Conservation (phyloP, 805 yeast genomes). For the Wickerhamiella australiensis region DNA sequence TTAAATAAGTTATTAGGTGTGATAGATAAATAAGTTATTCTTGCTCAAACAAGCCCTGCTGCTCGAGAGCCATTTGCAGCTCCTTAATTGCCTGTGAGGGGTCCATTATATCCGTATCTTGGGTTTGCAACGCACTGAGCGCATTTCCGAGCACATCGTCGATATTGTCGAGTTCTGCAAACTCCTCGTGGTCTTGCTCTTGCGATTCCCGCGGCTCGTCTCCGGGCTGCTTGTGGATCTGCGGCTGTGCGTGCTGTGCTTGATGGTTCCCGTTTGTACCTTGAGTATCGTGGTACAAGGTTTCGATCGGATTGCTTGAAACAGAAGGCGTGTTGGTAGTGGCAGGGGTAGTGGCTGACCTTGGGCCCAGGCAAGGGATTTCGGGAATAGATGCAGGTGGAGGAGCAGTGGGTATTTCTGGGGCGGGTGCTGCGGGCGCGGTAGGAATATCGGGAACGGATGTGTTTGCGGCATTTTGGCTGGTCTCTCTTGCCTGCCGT, state of each 20-base stretch:
- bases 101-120: not conserved
- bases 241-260: not conserved
- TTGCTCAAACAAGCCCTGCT: constrained; percentile 5
- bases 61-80: constrained; percentile 8
- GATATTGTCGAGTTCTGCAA: constrained; percentile 3
- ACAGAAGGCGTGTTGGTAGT: not conserved
- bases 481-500: not conserved
- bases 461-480: not conserved
- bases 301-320: not conserved
- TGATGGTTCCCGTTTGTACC: no score
- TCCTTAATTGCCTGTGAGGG: constrained; percentile 9
- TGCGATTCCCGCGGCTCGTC: not conserved
- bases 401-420: not conserved
- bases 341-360: not conserved
- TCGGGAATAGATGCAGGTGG: not conserved
- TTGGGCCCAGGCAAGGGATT: not conserved
- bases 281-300: not conserved
- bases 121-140: constrained; percentile 5
- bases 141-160: constrained; percentile 11
- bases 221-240: no score
- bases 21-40: constrained; percentile 7
- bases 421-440: not conserved
- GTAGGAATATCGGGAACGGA: not conserved
- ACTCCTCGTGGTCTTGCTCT: not conserved
- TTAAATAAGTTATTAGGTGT: not conserved